phyloP scores from a whole-genome alignment of 2,329 filamentous ascomycete species.

The Rhynchosporium secalis region DNA sequence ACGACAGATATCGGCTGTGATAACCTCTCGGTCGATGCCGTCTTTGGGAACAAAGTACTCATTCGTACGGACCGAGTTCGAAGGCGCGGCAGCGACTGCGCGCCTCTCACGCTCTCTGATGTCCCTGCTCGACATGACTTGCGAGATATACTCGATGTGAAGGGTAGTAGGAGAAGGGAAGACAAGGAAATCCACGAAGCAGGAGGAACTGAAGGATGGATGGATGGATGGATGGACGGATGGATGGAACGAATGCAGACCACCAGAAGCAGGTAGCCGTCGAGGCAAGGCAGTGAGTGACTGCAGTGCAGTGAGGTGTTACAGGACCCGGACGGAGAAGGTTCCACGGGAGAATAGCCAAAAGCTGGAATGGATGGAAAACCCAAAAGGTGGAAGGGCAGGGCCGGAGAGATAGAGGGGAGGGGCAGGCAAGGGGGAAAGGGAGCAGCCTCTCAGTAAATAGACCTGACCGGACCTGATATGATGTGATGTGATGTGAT shows the following conservation, averaged over 20 bases:
- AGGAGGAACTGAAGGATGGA: conserved; percentile 35
- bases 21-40: conserved; percentile 81
- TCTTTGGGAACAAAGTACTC: conserved; percentile 80
- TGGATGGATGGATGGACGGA: conserved; percentile 25
- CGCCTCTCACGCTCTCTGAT: conserved; percentile 33
- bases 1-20: conserved; percentile 81
- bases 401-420: conserved; percentile 20
- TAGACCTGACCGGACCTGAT: conserved; percentile 14
- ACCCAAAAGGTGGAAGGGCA: conserved; percentile 22
- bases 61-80: conserved; percentile 55
- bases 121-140: conserved; percentile 33
- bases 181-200: conserved; percentile 35
- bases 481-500: too few species aligned
- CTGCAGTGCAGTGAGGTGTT: conserved; percentile 19
- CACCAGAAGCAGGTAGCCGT: conserved; percentile 36
- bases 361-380: neutral
- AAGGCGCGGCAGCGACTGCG: conserved; percentile 40
- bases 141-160: conserved; percentile 29
- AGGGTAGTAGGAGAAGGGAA: conserved; percentile 36
- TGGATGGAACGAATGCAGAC: conserved; percentile 37
- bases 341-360: neutral
- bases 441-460: conserved; percentile 34
- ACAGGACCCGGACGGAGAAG: conserved; percentile 31
- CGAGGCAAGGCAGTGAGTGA: conserved; percentile 6
- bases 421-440: neutral